These are phyloP conservation scores for Magnaporthales sp. DNA, from an alignment of 2,329 filamentous ascomycete genomes.

Conservation along the genomic window DNA sequence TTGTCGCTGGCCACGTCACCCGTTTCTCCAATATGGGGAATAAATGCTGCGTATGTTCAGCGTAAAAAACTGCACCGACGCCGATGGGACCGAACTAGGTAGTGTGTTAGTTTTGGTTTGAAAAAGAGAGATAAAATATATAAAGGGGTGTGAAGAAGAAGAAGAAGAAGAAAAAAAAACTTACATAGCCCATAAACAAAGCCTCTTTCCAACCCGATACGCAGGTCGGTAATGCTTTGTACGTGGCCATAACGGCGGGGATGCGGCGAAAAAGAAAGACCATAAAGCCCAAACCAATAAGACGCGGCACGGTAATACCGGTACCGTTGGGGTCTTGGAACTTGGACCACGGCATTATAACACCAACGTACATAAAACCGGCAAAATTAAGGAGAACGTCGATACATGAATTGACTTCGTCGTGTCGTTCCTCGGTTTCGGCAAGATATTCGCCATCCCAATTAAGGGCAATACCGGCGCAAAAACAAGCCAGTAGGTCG, in stretches of 20 bases:
- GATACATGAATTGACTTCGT: conserved; percentile 87
- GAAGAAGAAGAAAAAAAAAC: no score
- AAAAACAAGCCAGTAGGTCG: conserved; percentile 85
- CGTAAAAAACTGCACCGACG: conserved; percentile 87
- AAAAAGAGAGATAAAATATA: no score
- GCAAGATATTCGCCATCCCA: conserved; percentile 92
- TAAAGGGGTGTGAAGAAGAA: no score
- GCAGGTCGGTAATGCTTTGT: conserved; percentile 74
- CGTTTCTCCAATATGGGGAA: conserved; percentile 24
- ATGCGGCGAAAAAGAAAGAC: conserved; percentile 71
- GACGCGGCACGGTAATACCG: conserved; percentile 66
- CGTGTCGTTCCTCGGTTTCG: conserved; percentile 68
- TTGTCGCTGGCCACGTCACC: conserved; percentile 23
- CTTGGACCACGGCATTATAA: conserved; percentile 68
- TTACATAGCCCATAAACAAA: conserved; percentile 69
- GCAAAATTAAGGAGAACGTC: conserved; percentile 89
- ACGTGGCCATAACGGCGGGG: conserved; percentile 66
- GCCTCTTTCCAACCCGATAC: conserved; percentile 58
- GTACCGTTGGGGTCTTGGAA: conserved; percentile 55
- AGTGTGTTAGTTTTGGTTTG: not conserved
- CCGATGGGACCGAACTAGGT: conserved; percentile 78
- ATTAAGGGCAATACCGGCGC: conserved; percentile 83
- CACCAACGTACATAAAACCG: conserved; percentile 87
- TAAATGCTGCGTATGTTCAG: conserved; percentile 49
- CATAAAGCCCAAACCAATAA: conserved; percentile 65